phyloP scores from a whole-genome alignment of 257 asterid genomes.

The Rehmannia glutinosa region DNA sequence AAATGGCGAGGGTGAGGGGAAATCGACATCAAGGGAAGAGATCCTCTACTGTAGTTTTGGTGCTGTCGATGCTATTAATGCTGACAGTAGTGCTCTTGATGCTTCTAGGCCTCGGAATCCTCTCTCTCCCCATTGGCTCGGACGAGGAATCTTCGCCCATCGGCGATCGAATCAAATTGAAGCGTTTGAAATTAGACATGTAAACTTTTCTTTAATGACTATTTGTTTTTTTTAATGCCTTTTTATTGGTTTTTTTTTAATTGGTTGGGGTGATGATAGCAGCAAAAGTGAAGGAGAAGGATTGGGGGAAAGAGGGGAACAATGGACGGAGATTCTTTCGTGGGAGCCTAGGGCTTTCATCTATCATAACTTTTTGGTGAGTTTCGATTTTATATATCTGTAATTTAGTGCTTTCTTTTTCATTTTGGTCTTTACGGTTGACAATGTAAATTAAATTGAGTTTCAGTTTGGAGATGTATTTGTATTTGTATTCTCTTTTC shows the following conservation, averaged over 20 bases:
- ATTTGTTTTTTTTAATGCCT: background rate
- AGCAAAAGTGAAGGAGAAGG: constrained; percentile 45
- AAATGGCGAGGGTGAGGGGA: constrained; percentile 57
- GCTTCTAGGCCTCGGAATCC: constrained; percentile 81
- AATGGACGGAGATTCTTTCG: constrained; percentile 75
- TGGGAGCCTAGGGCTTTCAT: constrained; percentile 89
- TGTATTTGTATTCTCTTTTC: background rate
- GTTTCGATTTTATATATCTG: constrained; percentile 5
- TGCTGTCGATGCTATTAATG: constrained; percentile 69
- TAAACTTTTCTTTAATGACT: constrained; percentile 11
- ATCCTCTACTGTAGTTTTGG: constrained; percentile 59
- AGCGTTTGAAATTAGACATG: constrained; percentile 50
- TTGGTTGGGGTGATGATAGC: constrained; percentile 14
- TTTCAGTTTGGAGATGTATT: constrained; percentile 6
- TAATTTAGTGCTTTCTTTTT: background rate
- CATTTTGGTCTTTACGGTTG: background rate
- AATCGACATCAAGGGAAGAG: constrained; percentile 65
- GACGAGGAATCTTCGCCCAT: constrained; percentile 33
- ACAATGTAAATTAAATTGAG: background rate
- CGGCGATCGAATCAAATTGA: constrained; percentile 54
- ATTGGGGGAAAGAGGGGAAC: constrained; percentile 48
- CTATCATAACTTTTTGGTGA: constrained; percentile 85
- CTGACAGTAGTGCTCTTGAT: constrained; percentile 64
- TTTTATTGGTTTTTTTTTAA: background rate
- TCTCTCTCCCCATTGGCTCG: constrained; percentile 67